Conservation (phyloP, 1,139 yeast species). For the Sugiyamaella neomexicana region DNA sequence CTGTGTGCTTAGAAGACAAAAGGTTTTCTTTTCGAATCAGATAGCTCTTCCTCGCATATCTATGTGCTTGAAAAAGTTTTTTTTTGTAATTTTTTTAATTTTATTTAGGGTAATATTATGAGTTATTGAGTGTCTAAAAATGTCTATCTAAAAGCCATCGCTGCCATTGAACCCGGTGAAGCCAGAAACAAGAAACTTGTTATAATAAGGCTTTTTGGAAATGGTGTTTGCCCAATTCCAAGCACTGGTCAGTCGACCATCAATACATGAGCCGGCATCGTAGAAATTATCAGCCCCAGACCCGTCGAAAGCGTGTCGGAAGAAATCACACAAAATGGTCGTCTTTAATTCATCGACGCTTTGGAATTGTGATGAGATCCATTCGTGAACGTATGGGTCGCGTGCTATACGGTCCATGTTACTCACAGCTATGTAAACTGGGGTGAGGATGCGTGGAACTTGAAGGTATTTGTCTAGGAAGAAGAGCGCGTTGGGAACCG, state of each 20-base stretch:
- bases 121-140: neutral
- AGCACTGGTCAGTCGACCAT: slow-evolving; percentile 72
- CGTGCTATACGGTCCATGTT: slow-evolving; percentile 51
- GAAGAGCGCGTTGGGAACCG: slow-evolving; percentile 75
- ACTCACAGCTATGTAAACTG: slow-evolving; percentile 57
- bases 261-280: slow-evolving; percentile 79
- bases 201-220: slow-evolving; percentile 61
- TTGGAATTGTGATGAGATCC: slow-evolving; percentile 58
- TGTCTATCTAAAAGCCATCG: slow-evolving; percentile 45
- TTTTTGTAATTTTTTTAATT: slow-evolving; percentile 6
- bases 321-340: slow-evolving; percentile 62
- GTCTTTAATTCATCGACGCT: slow-evolving; percentile 52
- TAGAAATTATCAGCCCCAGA: slow-evolving; percentile 77
- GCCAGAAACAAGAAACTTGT: slow-evolving; percentile 63
- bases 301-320: slow-evolving; percentile 72
- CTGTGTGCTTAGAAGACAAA: slow-evolving; percentile 10
- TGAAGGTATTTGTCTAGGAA: slow-evolving; percentile 74
- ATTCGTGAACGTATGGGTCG: slow-evolving; percentile 51
- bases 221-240: slow-evolving; percentile 78
- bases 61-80: neutral
- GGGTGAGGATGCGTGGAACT: slow-evolving; percentile 69
- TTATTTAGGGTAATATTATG: slow-evolving; percentile 4
- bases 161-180: slow-evolving; percentile 74
- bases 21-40: neutral
- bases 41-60: no score